phyloP scores from a whole-genome alignment of 164 flowering plant species.

The Aristolochia contorta region DNA sequence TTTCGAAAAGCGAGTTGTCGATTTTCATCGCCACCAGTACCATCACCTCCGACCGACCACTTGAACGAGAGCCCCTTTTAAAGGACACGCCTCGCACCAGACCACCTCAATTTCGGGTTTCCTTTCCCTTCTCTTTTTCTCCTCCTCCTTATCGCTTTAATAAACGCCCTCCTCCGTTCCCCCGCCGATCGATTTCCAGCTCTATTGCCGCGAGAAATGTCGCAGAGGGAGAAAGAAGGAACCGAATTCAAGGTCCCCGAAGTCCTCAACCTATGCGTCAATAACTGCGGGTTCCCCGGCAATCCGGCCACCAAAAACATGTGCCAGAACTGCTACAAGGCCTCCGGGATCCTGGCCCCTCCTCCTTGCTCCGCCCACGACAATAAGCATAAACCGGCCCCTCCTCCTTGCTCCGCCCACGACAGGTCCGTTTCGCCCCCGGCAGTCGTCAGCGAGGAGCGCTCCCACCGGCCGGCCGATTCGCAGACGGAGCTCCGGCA shows the following conservation, averaged over 20 bases:
- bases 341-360: conserved; percentile 8
- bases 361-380: conserved; percentile 6
- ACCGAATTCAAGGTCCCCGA: conserved; percentile 29
- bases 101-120: background rate
- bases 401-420: conserved; percentile 2
- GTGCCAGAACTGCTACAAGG: conserved; percentile 27
- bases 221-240: conserved; percentile 28
- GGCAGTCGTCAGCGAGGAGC: too few relatives aligned
- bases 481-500: conserved; percentile 5
- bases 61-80: background rate
- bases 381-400: conserved; percentile 4
- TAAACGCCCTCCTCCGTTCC: too few relatives aligned
- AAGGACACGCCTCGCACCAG: background rate
- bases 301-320: conserved; percentile 22
- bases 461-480: too few relatives aligned
- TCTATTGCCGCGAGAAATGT: conserved; percentile 6
- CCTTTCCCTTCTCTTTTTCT: too few relatives aligned
- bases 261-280: conserved; percentile 20
- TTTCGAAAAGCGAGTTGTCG: conserved; percentile 5
- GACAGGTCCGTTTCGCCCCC: background rate
- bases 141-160: too few relatives aligned
- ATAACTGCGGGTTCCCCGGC: conserved; percentile 25
- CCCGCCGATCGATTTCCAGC: too few relatives aligned
- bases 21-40: conserved; percentile 7
- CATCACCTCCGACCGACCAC: conserved; percentile 6